Conservation (phyloP, 2,329 filamentous ascomycete species). For the Neopestalotiopsis rosae region DNA sequence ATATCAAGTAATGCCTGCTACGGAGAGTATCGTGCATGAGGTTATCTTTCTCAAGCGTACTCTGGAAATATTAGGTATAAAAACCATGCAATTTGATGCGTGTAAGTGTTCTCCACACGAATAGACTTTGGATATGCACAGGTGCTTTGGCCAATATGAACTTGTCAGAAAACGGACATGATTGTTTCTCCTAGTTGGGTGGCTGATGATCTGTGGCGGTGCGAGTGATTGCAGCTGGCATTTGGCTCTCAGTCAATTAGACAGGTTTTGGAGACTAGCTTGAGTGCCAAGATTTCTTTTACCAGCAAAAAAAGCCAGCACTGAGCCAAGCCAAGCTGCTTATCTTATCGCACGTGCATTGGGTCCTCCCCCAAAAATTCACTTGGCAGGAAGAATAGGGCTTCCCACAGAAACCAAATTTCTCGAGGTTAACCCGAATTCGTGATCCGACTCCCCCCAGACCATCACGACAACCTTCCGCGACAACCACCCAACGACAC, state of each 20-base stretch:
- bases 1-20: too few relatives aligned
- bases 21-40: too few relatives aligned
- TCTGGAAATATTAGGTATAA: too few relatives aligned
- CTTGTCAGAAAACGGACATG: too few relatives aligned
- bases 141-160: background rate
- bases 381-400: constrained; percentile 7
- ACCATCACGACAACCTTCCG: constrained; percentile 12
- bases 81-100: too few relatives aligned
- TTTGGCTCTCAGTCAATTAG: background rate
- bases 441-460: constrained; percentile 3
- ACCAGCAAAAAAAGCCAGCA: background rate
- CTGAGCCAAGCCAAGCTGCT: background rate
- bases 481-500: constrained; percentile 13
- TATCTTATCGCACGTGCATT: constrained; percentile 21
- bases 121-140: background rate
- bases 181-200: background rate
- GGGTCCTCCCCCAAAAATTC: background rate
- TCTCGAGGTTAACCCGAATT: constrained; percentile 17
- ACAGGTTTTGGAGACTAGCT: background rate
- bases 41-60: too few relatives aligned
- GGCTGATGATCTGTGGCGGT: background rate
- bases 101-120: background rate
- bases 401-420: constrained; percentile 18
- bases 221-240: background rate
- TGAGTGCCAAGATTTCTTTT: background rate